Conservation (phyloP, 371 early-diverging fungal species). For the Mycotypha africana region DNA sequence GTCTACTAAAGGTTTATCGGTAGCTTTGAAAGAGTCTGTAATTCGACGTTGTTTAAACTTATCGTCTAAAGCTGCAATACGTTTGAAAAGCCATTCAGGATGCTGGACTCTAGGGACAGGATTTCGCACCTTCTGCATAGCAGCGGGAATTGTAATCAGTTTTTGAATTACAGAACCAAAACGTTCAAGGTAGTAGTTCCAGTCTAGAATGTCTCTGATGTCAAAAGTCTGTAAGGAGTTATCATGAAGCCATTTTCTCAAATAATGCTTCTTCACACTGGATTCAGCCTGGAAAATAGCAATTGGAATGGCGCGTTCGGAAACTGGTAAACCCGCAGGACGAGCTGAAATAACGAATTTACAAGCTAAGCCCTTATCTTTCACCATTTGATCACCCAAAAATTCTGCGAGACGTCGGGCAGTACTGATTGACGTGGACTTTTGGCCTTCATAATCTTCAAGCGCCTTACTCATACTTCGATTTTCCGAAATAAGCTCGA, state of each 20-base stretch:
- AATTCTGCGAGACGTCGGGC: conserved; percentile 97
- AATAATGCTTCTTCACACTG: conserved; percentile 73
- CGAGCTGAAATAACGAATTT: conserved; percentile 92
- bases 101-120: conserved; percentile 91
- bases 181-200: conserved; percentile 98
- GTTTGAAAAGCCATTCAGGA: conserved; percentile 93
- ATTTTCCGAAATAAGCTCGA: conserved; percentile 98
- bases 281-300: conserved; percentile 92
- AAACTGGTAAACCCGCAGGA: conserved; percentile 88
- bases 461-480: conserved; percentile 96
- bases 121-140: conserved; percentile 93
- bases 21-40: conserved; percentile 71
- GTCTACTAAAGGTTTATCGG: conserved; percentile 22
- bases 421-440: conserved; percentile 95
- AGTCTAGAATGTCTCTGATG: conserved; percentile 94
- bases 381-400: conserved; percentile 96
- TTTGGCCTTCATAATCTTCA: conserved; percentile 90
- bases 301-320: conserved; percentile 96
- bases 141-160: conserved; percentile 98
- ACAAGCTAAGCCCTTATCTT: conserved; percentile 96
- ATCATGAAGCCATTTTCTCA: conserved; percentile 95
- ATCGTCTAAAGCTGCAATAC: conserved; percentile 69
- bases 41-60: conserved; percentile 81
- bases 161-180: conserved; percentile 96
- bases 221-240: conserved; percentile 64